These are phyloP conservation scores for Euphorbia lathyris DNA, from an alignment of 345 rosid genomes.

Conservation along the genomic window DNA sequence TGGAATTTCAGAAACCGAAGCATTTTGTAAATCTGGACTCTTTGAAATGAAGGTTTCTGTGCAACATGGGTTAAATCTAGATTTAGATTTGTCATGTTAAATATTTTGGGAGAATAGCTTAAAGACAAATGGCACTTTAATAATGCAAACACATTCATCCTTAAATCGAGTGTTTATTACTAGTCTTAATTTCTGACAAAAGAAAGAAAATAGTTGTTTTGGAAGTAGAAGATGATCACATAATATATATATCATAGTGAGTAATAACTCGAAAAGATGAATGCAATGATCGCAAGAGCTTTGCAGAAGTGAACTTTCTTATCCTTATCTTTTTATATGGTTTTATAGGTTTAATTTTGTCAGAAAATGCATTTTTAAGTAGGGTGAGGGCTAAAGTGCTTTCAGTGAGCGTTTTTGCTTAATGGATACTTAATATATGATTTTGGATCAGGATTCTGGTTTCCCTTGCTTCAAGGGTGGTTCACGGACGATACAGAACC, in stretches of 20 bases:
- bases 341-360: background rate
- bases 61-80: too few species aligned
- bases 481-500: constrained; percentile 84
- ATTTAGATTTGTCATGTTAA: too few species aligned
- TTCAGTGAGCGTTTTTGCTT: constrained; percentile 1
- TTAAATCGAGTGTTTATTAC: background rate
- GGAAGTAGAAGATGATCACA: background rate
- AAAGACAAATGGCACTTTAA: too few species aligned
- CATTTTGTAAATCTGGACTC: too few species aligned
- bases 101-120: too few species aligned
- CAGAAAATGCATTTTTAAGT: background rate
- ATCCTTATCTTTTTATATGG: background rate
- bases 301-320: too few species aligned
- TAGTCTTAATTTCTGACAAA: background rate
- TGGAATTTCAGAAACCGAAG: too few species aligned
- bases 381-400: background rate
- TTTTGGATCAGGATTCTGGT: constrained; percentile 76
- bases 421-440: background rate
- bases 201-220: background rate
- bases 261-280: background rate
- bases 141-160: background rate
- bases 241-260: too few species aligned
- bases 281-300: background rate
- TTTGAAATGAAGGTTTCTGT: too few species aligned
- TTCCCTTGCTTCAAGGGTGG: constrained; percentile 99